These are phyloP conservation scores for Neofusicoccum laricinum DNA, from an alignment of 2,329 filamentous ascomycete genomes.

Conservation along the genomic window DNA sequence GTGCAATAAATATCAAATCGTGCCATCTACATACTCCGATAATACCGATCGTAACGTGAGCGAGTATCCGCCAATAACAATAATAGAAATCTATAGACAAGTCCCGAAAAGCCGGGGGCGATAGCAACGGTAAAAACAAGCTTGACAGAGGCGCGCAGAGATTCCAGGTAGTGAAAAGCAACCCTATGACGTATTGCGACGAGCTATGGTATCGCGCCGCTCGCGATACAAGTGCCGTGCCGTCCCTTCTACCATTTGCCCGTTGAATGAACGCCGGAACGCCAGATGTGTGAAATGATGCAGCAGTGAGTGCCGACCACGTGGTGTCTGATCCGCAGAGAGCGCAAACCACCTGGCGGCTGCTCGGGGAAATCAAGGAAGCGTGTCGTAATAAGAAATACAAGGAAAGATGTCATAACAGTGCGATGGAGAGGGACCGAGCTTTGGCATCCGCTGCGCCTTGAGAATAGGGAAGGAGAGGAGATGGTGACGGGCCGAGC, in stretches of 20 bases:
- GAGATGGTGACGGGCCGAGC: not conserved
- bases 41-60: not conserved
- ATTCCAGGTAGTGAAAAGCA: not conserved
- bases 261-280: not conserved
- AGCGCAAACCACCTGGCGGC: not conserved
- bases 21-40: conserved; percentile 1
- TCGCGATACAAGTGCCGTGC: not conserved
- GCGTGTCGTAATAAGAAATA: conserved; percentile 2
- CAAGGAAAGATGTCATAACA: not conserved
- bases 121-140: not conserved
- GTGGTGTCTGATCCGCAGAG: not conserved
- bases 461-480: not conserved
- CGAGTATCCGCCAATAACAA: too few relatives aligned
- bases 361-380: not conserved
- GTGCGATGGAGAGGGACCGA: not conserved
- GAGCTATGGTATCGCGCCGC: not conserved
- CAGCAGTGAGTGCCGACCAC: not conserved
- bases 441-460: conserved; percentile 4
- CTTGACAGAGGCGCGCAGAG: not conserved
- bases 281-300: not conserved
- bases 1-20: not conserved
- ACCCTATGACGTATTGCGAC: not conserved
- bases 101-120: not conserved
- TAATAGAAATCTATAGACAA: not conserved
- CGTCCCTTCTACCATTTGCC: not conserved